Base-by-base conservation (phyloP, 1,139 yeast genomes). In the Geotrichum restrictum region DNA sequence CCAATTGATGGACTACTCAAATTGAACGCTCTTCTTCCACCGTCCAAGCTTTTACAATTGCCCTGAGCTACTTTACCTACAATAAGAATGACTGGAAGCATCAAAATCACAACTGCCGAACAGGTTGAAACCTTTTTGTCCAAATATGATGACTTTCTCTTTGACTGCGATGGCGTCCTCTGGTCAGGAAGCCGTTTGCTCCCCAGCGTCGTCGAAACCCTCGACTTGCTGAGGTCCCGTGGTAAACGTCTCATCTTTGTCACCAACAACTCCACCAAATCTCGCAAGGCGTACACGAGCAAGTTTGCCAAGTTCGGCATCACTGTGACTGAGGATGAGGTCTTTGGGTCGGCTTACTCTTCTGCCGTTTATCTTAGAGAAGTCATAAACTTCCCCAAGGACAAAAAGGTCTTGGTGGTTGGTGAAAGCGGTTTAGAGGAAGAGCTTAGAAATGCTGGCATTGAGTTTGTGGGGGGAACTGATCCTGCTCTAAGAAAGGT, bases 201-300 rank as follows among this genome's bases (percentile, higher is more conserved):
- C 45, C 96, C 96, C 2, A 78, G 82, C 14, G 85, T 86, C 13
- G 73, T 73, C 21, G 91, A 87, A 62, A 80, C 94, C 1, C 66
- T 91, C 38, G 76, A 77, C 8, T 66, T 79, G 56, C 71, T 91
- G 56, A 71, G 81, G 52, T 58, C 71, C 3, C 60, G 64, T 27
- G 77, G 77, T 49, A 93, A 93, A 67, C 79, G 83, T 51, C 75
- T 88, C 48, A 77, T 89, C 46, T 93, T 93, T 69, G 98, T 94
- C 33, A 91, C 98, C 50, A 93, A 93, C 74, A 93, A 93, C 71
- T 88, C 96, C 16, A 88, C 97, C 34, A 93, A 93, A 69, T 85
- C 96, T 1, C 76, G 98, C 58, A 69, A 73, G 48, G 85, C 84
- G 48, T 93, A 94, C 68, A 76, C 86, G 45, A 72, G 75, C 59